These are phyloP conservation scores for Cladosporium cucumerinum DNA, from an alignment of 2,329 filamentous ascomycete species.

Conservation along the genomic window DNA sequence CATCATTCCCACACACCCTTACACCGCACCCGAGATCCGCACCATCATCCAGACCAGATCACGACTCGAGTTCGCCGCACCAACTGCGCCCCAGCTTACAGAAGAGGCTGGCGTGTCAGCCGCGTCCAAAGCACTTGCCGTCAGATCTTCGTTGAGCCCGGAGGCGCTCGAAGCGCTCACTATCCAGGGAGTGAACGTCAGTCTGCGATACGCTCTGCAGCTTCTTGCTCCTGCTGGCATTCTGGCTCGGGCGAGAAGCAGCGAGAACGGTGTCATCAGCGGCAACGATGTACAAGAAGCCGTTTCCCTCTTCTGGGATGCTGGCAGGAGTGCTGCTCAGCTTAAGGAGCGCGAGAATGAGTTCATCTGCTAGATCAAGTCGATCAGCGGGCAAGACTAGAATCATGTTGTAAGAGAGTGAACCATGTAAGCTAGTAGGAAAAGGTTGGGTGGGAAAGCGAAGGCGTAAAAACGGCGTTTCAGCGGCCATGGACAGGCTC, in stretches of 20 bases:
- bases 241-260: constrained; percentile 68
- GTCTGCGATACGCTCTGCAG: constrained; percentile 88
- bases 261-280: constrained; percentile 39
- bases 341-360: constrained; percentile 31
- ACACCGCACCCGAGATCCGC: constrained; percentile 84
- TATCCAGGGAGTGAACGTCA: constrained; percentile 82
- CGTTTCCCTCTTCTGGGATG: constrained; percentile 47
- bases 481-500: background rate
- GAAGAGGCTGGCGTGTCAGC: constrained; percentile 22
- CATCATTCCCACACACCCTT: constrained; percentile 91
- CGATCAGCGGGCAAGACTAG: background rate
- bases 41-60: constrained; percentile 83
- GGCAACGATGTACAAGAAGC: constrained; percentile 56
- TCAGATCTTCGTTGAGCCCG: constrained; percentile 74
- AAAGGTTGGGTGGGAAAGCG: constrained; percentile 7
- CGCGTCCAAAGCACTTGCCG: constrained; percentile 54
- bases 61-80: constrained; percentile 35
- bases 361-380: constrained; percentile 32
- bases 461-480: constrained; percentile 14
- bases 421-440: constrained; percentile 1
- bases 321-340: constrained; percentile 44
- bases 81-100: constrained; percentile 33
- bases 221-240: constrained; percentile 87
- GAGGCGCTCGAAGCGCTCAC: constrained; percentile 83
- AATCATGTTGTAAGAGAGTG: background rate